phyloP scores from a whole-genome alignment of 1,284 basidiomycete species.

The Erythrobasidium hasegawianum region DNA sequence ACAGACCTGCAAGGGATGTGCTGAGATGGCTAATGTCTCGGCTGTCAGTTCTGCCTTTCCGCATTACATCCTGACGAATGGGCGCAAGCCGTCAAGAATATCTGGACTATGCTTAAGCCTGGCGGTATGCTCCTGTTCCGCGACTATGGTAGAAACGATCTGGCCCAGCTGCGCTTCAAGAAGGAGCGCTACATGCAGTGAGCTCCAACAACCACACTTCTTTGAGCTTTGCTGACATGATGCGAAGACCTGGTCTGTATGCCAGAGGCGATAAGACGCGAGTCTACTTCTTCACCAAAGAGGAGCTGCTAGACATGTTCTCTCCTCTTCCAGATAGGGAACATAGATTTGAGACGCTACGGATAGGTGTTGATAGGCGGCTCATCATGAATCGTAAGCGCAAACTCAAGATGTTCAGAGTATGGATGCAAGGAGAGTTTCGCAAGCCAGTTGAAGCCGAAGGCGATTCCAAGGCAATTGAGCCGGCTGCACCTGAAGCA shows the following conservation, averaged over 20 bases:
- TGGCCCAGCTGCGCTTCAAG: constrained; percentile 91
- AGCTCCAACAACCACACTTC: constrained; percentile 46
- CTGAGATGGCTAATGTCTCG: not conserved
- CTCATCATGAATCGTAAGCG: constrained; percentile 85
- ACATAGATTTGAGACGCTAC: constrained; percentile 60
- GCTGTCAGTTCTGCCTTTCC: constrained; percentile 74
- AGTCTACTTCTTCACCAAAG: constrained; percentile 88
- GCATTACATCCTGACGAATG: constrained; percentile 93
- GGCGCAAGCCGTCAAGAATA: constrained; percentile 76
- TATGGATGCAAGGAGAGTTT: constrained; percentile 46
- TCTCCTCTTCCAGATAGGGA: constrained; percentile 5
- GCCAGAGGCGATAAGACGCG: constrained; percentile 93
- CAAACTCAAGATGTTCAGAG: constrained; percentile 86
- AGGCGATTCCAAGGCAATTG: not conserved
- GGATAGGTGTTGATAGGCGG: constrained; percentile 81
- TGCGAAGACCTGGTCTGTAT: constrained; percentile 65
- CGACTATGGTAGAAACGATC: constrained; percentile 92
- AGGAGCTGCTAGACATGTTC: constrained; percentile 53
- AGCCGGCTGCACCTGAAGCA: no score
- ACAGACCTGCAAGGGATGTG: not conserved
- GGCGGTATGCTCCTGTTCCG: constrained; percentile 79
- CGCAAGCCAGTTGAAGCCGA: constrained; percentile 11
- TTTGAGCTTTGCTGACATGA: not conserved
- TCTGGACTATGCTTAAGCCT: constrained; percentile 81
- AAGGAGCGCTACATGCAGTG: constrained; percentile 71